Percentiles rank a stretch among this genome's conserved stretches.
These are phyloP conservation scores for Phialophora tarda DNA, from an alignment of 2,329 filamentous ascomycete species.

Conservation along the genomic window DNA sequence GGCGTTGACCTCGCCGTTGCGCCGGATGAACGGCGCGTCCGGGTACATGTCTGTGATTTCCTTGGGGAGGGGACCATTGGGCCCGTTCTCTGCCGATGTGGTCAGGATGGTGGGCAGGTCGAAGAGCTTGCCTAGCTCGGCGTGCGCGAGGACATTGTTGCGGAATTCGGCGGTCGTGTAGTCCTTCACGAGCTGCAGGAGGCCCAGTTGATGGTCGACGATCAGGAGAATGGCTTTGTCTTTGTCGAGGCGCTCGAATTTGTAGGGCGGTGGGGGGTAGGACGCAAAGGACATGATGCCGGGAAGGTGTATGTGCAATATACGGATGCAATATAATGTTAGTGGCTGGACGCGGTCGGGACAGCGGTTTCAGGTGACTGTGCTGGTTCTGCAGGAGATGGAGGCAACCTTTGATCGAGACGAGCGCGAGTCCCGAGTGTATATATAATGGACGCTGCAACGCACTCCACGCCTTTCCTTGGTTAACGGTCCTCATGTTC, in stretches of 20 bases:
- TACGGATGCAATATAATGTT: neutral
- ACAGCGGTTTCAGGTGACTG: neutral
- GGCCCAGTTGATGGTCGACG: constrained; percentile 47
- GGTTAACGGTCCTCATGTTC: neutral
- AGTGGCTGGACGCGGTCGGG: neutral
- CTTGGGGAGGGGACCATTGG: constrained; percentile 72
- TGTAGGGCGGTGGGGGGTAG: constrained; percentile 20
- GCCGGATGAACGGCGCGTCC: constrained; percentile 67
- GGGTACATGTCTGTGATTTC: constrained; percentile 73
- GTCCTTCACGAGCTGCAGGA: constrained; percentile 62
- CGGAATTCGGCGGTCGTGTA: constrained; percentile 69
- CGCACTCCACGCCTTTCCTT: neutral
- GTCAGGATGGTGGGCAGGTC: constrained; percentile 72
- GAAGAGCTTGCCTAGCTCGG: constrained; percentile 69
- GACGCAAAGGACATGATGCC: neutral
- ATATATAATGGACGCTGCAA: neutral
- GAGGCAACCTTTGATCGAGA: neutral
- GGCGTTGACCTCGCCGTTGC: constrained; percentile 75
- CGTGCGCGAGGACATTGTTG: constrained; percentile 71
- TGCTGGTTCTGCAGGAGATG: neutral
- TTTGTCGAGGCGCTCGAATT: constrained; percentile 36
- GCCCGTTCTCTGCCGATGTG: constrained; percentile 70
- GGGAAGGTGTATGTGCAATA: neutral
- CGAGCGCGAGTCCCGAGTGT: neutral
- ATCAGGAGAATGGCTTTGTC: constrained; percentile 39